Conservation (phyloP, 2,329 filamentous ascomycete genomes). For the Fusarium begoniae region DNA sequence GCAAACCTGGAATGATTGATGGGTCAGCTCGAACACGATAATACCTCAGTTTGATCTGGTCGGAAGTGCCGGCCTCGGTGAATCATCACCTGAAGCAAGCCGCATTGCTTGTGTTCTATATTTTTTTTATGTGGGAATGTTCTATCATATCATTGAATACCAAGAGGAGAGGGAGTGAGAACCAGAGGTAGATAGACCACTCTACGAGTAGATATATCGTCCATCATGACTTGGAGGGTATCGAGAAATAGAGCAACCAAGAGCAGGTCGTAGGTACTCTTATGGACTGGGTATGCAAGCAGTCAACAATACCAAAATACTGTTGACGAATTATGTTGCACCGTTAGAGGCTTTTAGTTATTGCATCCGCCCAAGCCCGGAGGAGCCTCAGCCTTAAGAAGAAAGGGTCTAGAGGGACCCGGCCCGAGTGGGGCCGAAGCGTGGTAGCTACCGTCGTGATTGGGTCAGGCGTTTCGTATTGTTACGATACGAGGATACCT, state of each 20-base stretch:
- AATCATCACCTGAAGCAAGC: constrained; percentile 11
- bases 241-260: constrained; percentile 2
- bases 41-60: constrained; percentile 15
- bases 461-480: neutral
- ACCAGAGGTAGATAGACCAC: constrained; percentile 14
- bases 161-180: constrained; percentile 1
- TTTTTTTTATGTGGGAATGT: neutral
- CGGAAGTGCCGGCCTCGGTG: constrained; percentile 7
- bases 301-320: constrained; percentile 1
- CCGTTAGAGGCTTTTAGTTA: neutral
- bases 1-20: constrained; percentile 1
- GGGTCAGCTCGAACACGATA: constrained; percentile 13
- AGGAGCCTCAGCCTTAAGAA: neutral
- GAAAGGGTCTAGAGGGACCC: constrained; percentile 6
- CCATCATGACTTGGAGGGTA: constrained; percentile 6
- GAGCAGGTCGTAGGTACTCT: neutral
- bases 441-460: neutral
- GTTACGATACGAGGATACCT: neutral
- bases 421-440: constrained; percentile 25
- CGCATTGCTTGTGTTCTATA: neutral
- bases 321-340: neutral
- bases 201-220: constrained; percentile 9
- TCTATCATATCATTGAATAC: constrained; percentile 9
- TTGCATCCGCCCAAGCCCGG: neutral
- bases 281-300: neutral